Percentiles rank a stretch among this genome's conserved stretches.
Evolutionary conservation across 164 flowering plant species (phyloP).

Genomic region (Euptelea pleiosperma): DNA sequence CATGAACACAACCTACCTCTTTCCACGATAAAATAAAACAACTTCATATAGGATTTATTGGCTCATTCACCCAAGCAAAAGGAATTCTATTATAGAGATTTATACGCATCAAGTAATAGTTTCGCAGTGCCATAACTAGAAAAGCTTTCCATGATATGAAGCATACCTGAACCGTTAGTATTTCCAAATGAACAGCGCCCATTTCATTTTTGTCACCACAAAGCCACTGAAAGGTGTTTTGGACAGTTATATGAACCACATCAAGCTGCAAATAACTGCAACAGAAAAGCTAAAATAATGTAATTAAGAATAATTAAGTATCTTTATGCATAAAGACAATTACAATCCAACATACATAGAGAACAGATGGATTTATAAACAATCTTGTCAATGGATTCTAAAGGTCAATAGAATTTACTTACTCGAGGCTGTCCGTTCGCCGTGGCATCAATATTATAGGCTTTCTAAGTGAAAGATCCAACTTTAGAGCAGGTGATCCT

Average conservation of each 20-base stretch:
- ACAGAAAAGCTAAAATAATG: constrained; percentile 8
- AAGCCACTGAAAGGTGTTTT: constrained; percentile 79
- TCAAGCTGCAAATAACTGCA: constrained; percentile 91
- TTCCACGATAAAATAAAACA: no score
- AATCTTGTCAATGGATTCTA: neutral
- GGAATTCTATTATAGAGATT: no score
- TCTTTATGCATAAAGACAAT: neutral
- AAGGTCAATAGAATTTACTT: constrained; percentile 22
- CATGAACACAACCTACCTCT: no score
- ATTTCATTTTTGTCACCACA: constrained; percentile 63
- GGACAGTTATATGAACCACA: constrained; percentile 85
- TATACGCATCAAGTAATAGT: no score
- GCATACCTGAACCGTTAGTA: constrained; percentile 58
- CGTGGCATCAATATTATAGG: constrained; percentile 95
- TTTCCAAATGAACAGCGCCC: constrained; percentile 81
- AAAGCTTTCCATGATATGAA: constrained; percentile 1
- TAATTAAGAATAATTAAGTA: neutral
- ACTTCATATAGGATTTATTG: no score
- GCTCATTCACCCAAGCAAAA: no score
- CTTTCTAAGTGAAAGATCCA: constrained; percentile 78
- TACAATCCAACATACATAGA: neutral
- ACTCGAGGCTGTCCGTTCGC: constrained; percentile 83
- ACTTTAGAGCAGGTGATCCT: constrained; percentile 93
- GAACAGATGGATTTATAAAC: neutral
- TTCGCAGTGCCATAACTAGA: neutral